Evolutionary conservation across 1,284 basidiomycete species (phyloP).

Genomic region (Anthracocystis walkeri): DNA sequence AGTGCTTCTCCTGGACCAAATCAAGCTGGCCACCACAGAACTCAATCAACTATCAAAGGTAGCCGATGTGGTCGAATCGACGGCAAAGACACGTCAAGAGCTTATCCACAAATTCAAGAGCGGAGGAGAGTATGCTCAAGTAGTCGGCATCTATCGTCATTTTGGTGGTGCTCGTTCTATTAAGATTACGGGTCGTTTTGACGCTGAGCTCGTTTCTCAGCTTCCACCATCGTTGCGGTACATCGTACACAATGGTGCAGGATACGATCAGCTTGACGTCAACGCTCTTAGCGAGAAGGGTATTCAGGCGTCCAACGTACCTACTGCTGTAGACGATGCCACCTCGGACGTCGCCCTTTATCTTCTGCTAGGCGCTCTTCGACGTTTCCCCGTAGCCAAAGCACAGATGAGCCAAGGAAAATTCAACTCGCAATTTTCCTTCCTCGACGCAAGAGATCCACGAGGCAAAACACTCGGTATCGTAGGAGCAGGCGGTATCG

Average conservation of each 20-base stretch:
- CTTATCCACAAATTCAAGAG: conserved; percentile 41
- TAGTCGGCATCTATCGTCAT: conserved; percentile 83
- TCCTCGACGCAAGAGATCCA: conserved; percentile 53
- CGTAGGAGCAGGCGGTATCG: conserved; percentile 64
- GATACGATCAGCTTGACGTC: conserved; percentile 66
- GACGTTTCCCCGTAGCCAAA: conserved; percentile 56
- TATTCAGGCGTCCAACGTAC: conserved; percentile 63
- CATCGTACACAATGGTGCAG: conserved; percentile 65
- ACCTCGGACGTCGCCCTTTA: conserved; percentile 64
- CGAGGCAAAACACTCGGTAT: conserved; percentile 61
- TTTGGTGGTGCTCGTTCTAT: conserved; percentile 71
- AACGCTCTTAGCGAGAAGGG: conserved; percentile 37
- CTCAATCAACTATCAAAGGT: conserved; percentile 40
- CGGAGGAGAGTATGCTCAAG: conserved; percentile 74
- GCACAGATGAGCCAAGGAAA: conserved; percentile 41
- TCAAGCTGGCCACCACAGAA: conserved; percentile 52
- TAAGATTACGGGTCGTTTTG: conserved; percentile 58
- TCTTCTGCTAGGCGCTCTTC: conserved; percentile 59
- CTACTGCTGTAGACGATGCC: conserved; percentile 61
- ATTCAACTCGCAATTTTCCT: conserved; percentile 59
- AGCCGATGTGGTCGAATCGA: conserved; percentile 45
- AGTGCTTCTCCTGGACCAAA: conserved; percentile 62
- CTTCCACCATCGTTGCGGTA: conserved; percentile 53
- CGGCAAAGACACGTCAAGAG: conserved; percentile 40
- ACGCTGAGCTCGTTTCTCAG: conserved; percentile 51